These are phyloP conservation scores for Harringtonia lauricola DNA, from an alignment of 2,329 filamentous ascomycete genomes.

Conservation along the genomic window DNA sequence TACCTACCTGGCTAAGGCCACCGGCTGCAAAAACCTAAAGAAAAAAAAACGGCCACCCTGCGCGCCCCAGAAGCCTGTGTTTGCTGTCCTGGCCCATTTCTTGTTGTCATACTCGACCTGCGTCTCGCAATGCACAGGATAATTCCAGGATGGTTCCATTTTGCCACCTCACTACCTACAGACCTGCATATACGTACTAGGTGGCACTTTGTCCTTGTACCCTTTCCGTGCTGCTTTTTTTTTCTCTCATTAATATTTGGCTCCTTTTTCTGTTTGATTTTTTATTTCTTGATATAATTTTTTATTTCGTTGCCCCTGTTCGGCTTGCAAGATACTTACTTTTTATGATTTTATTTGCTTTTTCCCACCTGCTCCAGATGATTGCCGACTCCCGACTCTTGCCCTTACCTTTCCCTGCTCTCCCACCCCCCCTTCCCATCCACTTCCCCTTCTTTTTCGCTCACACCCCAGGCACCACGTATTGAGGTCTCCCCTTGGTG, in stretches of 20 bases:
- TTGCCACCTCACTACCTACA: conserved; percentile 30
- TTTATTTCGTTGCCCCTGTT: neutral
- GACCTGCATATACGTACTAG: conserved; percentile 28
- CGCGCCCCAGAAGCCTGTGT: too few relatives aligned
- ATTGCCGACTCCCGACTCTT: too few relatives aligned
- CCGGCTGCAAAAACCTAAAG: neutral
- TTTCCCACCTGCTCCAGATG: too few relatives aligned
- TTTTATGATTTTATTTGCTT: neutral
- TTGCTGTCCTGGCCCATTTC: neutral
- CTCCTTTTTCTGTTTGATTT: too few relatives aligned
- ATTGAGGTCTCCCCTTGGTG: too few relatives aligned
- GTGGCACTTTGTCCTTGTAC: conserved; percentile 6
- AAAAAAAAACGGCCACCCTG: too few relatives aligned
- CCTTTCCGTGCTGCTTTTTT: neutral
- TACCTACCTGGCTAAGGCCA: neutral
- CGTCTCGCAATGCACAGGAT: conserved; percentile 21
- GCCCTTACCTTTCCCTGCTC: too few relatives aligned
- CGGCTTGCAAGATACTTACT: neutral
- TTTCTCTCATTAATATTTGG: neutral
- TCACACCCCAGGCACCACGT: too few relatives aligned
- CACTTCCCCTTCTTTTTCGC: too few relatives aligned
- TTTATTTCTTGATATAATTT: neutral
- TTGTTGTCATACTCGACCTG: conserved; percentile 9
- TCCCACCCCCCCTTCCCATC: too few relatives aligned
- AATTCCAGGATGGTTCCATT: conserved; percentile 28